These are phyloP conservation scores for Grosmannia huntii DNA, from an alignment of 2,329 filamentous ascomycete species.

Conservation along the genomic window DNA sequence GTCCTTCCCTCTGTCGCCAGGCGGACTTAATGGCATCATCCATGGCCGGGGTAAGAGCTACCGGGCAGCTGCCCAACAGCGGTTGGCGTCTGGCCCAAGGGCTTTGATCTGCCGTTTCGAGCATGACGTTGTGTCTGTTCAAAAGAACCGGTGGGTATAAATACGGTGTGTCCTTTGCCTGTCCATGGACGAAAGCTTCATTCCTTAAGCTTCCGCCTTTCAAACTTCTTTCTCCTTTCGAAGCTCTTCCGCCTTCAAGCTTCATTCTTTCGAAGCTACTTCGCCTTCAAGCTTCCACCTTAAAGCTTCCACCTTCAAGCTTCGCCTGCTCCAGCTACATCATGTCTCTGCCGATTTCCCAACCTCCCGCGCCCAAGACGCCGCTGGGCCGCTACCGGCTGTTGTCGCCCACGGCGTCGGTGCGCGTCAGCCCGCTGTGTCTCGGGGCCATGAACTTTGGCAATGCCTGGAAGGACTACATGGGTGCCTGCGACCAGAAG, in stretches of 20 bases:
- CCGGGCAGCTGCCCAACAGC: background rate
- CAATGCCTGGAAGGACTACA: slow-evolving; percentile 37
- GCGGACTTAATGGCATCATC: background rate
- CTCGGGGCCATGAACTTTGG: slow-evolving; percentile 57
- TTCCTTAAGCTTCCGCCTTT: too few relatives aligned
- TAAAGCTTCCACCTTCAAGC: too few relatives aligned
- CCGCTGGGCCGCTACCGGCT: slow-evolving; percentile 52
- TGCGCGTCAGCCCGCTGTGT: slow-evolving; percentile 55
- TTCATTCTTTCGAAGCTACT: too few relatives aligned
- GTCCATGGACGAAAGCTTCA: too few relatives aligned
- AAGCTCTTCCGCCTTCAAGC: too few relatives aligned
- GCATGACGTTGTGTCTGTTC: background rate
- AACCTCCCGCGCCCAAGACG: slow-evolving; percentile 36
- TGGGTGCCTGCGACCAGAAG: slow-evolving; percentile 54
- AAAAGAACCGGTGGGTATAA: too few relatives aligned
- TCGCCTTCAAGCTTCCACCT: too few relatives aligned
- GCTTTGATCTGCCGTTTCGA: too few relatives aligned
- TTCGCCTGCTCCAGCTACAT: background rate
- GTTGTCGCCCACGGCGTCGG: slow-evolving; percentile 50
- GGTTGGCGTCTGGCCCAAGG: too few relatives aligned
- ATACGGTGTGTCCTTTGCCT: too few relatives aligned
- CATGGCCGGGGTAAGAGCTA: background rate
- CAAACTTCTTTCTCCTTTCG: too few relatives aligned
- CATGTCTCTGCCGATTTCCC: slow-evolving; percentile 7
- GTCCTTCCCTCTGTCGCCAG: too few relatives aligned